Percentiles rank a stretch among this genome's conserved stretches.
phyloP scores from a whole-genome alignment of 73 alveolate genomes.

The Diophrys sp. region DNA sequence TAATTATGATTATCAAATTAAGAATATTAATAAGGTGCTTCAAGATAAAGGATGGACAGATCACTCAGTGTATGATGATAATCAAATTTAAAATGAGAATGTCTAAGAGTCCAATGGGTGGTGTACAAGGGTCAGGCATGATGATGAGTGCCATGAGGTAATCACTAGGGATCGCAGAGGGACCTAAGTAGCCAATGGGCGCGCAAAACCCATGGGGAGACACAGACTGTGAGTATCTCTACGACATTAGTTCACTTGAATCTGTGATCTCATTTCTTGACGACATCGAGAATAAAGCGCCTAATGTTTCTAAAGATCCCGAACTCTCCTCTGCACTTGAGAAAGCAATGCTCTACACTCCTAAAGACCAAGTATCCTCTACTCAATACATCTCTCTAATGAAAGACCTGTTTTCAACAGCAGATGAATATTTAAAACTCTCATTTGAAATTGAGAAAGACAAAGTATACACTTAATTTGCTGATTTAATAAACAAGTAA shows the following conservation, averaged over 20 bases:
- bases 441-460: not conserved
- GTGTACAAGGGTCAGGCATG: no score
- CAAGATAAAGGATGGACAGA: no score
- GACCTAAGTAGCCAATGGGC: not conserved
- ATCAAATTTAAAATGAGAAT: no score
- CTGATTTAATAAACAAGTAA: not conserved
- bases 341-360: not conserved
- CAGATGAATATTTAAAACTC: not conserved
- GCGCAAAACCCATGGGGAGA: constrained; percentile 3
- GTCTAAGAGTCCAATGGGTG: no score
- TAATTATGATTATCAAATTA: not conserved
- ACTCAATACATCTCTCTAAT: no score
- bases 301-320: not conserved
- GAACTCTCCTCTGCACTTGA: not conserved
- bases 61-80: no score
- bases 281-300: not conserved
- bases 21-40: not conserved
- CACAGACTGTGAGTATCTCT: not conserved
- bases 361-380: not conserved
- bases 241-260: not conserved
- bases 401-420: not conserved
- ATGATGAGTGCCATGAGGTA: not conserved
- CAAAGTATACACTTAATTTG: not conserved
- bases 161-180: not conserved
- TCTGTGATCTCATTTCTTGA: not conserved